Base-by-base conservation (phyloP, 495 filamentous ascomycete genomes). In the Podospora appendiculata region DNA sequence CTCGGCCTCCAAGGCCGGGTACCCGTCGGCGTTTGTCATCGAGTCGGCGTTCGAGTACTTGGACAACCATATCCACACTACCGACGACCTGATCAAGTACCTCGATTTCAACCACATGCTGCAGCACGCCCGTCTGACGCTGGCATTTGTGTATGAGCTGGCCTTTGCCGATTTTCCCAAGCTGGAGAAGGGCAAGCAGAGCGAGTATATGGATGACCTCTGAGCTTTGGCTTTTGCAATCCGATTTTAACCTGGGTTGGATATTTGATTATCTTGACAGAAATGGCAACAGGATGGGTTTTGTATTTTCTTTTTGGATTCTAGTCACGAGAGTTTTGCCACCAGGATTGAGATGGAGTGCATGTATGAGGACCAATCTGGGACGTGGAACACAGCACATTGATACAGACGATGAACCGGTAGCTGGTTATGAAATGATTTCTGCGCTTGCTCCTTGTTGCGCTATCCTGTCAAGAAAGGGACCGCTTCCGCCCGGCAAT, bases 61-160 rank as follows among this genome's bases (percentile, higher is more conserved):
- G 32, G 87, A 95, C 65, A 82, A 88, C 67, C 83, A 90, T 57
- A 96, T 98, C 60, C 94, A 97, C 69, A 86, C 86, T 18, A 89
- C 88, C 2, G 87, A 94, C 46, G 93, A 99, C 66, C 76, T 79
- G 65, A 86, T 96, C 59, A 81, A 93, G 64, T 89, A 88, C 57
- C 73, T 99, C 51, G 90, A 84, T 63, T 97, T 96, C 63, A 87
- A 94, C 63, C 93, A 99, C 67, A 99, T 99, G 93, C 76, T 95
- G 49, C 88, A 99, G 72, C 93, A 99, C 67, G 93, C 90, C 1
- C 87, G 86, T 68, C 76, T 99, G 79, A 96, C 89, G 19, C 72
- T 97, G 47, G 88, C 84, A 1, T 81, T 97, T 60, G 90, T 83
- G 12, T 95, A 94, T 62, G 93, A 99, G 76, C 69, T 96, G 54